A percentile compares a stretch with the other conserved stretches of the same genome.
phyloP scores from a whole-genome alignment of 2,329 filamentous ascomycete species.

The Sporothrix luriei region DNA sequence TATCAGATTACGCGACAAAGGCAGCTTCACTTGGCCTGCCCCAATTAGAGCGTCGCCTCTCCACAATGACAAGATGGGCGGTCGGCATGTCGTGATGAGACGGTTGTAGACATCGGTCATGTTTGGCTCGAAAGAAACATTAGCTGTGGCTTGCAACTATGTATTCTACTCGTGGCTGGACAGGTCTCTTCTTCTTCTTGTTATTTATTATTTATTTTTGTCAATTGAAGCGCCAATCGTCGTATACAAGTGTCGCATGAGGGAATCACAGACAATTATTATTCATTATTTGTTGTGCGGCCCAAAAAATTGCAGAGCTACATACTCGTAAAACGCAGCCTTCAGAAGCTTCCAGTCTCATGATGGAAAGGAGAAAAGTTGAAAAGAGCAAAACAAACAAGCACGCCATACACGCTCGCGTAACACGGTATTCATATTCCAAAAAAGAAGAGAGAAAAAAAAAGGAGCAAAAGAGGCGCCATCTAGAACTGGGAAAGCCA shows the following conservation, averaged over 20 bases:
- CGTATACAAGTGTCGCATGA: too few relatives aligned
- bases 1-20: slow-evolving; percentile 21
- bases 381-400: neutral
- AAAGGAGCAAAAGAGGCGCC: neutral
- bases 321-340: neutral
- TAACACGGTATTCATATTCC: slow-evolving; percentile 22
- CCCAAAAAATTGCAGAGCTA: neutral
- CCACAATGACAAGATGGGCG: slow-evolving; percentile 24
- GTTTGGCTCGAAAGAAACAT: neutral
- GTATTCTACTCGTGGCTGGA: neutral
- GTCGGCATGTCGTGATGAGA: slow-evolving; percentile 26
- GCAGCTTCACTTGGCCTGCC: too few relatives aligned
- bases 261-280: neutral
- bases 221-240: neutral
- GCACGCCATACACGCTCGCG: neutral
- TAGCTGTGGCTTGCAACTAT: neutral
- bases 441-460: neutral
- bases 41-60: neutral
- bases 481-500: neutral
- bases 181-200: neutral
- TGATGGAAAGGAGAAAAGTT: neutral
- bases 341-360: neutral
- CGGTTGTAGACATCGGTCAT: neutral
- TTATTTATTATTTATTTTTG: neutral
- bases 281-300: neutral